phyloP scores from a whole-genome alignment of 2,329 filamentous ascomycete genomes.

The Aureobasidium mangrovei region DNA sequence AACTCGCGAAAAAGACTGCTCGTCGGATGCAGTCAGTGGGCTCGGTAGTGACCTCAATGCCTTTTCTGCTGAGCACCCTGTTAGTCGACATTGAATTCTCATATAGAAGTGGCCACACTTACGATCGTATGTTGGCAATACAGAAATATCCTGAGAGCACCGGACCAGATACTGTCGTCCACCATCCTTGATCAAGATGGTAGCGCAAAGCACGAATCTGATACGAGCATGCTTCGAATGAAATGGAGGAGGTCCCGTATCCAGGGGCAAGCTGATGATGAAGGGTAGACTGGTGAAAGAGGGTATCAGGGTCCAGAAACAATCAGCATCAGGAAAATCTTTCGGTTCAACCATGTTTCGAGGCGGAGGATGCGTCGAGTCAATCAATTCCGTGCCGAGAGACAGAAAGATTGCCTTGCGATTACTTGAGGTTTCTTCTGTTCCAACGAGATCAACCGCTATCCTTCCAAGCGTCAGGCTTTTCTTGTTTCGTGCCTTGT shows the following conservation, averaged over 20 bases:
- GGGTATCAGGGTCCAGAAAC: constrained; percentile 42
- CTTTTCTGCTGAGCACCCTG: constrained; percentile 36
- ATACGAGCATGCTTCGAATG: constrained; percentile 44
- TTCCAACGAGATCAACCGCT: constrained; percentile 43
- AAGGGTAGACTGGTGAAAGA: constrained; percentile 42
- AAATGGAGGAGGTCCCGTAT: constrained; percentile 47
- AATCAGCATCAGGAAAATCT: constrained; percentile 30
- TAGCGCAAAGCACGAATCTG: constrained; percentile 41
- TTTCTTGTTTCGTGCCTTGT: constrained; percentile 35
- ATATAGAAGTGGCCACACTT: constrained; percentile 17
- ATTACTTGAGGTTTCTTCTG: constrained; percentile 41
- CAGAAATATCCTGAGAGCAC: constrained; percentile 40
- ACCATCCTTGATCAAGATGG: constrained; percentile 39
- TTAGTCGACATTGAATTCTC: no score
- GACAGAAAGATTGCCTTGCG: constrained; percentile 43
- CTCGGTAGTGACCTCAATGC: constrained; percentile 45
- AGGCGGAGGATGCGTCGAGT: constrained; percentile 42
- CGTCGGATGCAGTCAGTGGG: constrained; percentile 42
- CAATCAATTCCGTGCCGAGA: constrained; percentile 44
- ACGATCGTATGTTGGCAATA: constrained; percentile 48
- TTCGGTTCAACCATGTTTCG: constrained; percentile 40
- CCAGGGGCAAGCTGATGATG: constrained; percentile 44
- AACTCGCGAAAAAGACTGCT: constrained; percentile 34
- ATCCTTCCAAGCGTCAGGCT: constrained; percentile 41
- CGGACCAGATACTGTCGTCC: constrained; percentile 43